Evolutionary conservation across 2,329 filamentous ascomycete species (phyloP).

Genomic region (Fusarium camptoceras): DNA sequence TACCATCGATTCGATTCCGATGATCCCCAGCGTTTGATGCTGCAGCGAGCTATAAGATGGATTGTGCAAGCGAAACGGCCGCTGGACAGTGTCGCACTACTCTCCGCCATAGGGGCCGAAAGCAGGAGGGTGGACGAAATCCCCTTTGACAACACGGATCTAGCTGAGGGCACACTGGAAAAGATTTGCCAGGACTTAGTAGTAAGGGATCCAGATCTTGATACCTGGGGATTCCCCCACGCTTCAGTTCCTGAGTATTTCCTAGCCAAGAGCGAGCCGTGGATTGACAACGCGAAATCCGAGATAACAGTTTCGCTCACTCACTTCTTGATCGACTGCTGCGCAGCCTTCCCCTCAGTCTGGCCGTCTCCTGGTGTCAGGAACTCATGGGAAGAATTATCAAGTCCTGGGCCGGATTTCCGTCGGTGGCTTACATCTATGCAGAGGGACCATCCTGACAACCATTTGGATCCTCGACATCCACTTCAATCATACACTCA

Average conservation of each 20-base stretch:
- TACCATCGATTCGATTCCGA: background rate
- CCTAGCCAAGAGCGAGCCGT: background rate
- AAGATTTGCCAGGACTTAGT: background rate
- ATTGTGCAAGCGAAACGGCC: rapidly evolving
- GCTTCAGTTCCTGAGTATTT: background rate
- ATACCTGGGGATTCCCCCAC: background rate
- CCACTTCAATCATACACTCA: no score
- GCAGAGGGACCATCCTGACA: no score
- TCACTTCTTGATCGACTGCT: background rate
- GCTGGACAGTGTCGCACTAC: rapidly evolving
- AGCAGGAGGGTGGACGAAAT: background rate
- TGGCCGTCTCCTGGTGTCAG: no score
- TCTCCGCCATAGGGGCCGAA: background rate
- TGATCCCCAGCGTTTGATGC: rapidly evolving
- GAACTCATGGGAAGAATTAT: no score
- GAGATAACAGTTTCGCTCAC: background rate
- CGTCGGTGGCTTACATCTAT: no score
- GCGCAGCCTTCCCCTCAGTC: background rate
- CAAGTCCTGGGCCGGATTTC: no score
- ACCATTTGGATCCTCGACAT: no score
- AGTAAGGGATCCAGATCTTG: background rate
- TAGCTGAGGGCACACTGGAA: background rate
- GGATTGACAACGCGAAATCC: background rate
- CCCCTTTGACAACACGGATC: background rate
- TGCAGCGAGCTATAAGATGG: background rate